phyloP scores from a whole-genome alignment of 495 filamentous ascomycete species.

The Podospora didyma region DNA sequence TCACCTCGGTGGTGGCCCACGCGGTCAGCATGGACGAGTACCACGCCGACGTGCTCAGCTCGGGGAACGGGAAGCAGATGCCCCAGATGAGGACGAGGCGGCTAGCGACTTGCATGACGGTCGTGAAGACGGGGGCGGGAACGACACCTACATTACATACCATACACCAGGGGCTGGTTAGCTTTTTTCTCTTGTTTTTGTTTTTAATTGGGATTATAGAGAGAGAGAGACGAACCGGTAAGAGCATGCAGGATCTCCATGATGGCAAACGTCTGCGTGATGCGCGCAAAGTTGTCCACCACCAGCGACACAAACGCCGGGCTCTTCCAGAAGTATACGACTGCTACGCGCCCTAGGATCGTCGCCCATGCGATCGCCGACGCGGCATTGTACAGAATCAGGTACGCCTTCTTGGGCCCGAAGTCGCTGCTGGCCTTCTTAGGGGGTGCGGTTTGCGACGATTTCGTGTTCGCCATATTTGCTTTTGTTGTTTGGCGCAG shows the following conservation, averaged over 20 bases:
- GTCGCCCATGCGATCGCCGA: conserved; percentile 71
- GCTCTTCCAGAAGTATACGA: conserved; percentile 24
- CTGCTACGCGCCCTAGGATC: conserved; percentile 57
- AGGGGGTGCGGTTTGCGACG: not conserved
- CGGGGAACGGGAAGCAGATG: conserved; percentile 63
- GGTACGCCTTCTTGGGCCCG: conserved; percentile 53
- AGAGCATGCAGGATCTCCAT: conserved; percentile 80
- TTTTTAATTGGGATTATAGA: too few relatives aligned
- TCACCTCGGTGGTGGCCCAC: conserved; percentile 82
- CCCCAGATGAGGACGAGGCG: conserved; percentile 84
- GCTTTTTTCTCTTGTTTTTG: too few relatives aligned
- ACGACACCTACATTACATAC: conserved; percentile 57
- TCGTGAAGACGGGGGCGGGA: conserved; percentile 78
- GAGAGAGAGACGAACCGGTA: conserved; percentile 53
- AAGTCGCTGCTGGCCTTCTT: conserved; percentile 1
- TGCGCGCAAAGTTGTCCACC: conserved; percentile 62
- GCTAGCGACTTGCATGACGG: conserved; percentile 79
- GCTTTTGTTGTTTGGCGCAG: not conserved
- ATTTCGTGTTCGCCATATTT: not conserved
- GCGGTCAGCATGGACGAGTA: conserved; percentile 73
- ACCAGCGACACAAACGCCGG: conserved; percentile 38
- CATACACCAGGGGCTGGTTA: too few relatives aligned
- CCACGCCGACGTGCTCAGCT: conserved; percentile 42
- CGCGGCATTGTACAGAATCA: conserved; percentile 77
- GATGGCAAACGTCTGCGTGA: conserved; percentile 76